phyloP scores from a whole-genome alignment of 1,284 basidiomycete species.

The Chondrostereum purpureum region DNA sequence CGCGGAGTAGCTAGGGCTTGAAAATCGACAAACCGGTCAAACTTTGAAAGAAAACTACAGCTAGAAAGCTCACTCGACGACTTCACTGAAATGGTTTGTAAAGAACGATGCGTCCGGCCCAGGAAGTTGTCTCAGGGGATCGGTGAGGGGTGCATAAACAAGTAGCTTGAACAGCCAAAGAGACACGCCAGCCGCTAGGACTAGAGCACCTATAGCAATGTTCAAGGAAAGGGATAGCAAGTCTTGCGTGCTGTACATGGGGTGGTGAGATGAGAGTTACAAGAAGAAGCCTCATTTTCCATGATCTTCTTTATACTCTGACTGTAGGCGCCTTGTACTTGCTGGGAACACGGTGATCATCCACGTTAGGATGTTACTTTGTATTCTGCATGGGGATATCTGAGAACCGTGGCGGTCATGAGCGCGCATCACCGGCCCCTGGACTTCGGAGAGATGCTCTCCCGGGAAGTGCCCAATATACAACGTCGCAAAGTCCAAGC shows the following conservation, averaged over 20 bases:
- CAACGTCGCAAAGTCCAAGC: too few species aligned
- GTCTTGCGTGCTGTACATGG: neutral
- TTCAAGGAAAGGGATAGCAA: neutral
- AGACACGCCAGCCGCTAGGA: slow-evolving; percentile 27
- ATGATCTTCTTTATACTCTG: neutral
- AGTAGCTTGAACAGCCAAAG: slow-evolving; percentile 36
- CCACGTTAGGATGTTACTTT: neutral
- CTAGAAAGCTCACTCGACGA: slow-evolving; percentile 34
- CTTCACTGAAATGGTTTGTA: slow-evolving; percentile 34
- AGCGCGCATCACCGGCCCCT: too few species aligned
- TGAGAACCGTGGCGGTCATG: too few species aligned
- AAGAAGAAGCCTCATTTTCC: neutral
- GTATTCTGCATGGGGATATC: neutral
- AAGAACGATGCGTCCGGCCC: slow-evolving; percentile 36
- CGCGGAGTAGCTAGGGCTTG: slow-evolving; percentile 30
- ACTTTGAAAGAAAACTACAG: neutral
- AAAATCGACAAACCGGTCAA: neutral
- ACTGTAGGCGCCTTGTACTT: neutral
- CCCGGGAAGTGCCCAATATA: too few species aligned
- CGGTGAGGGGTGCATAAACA: slow-evolving; percentile 34
- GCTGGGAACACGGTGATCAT: neutral
- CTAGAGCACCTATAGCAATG: slow-evolving; percentile 18
- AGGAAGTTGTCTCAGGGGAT: slow-evolving; percentile 40
- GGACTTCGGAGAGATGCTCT: too few species aligned
- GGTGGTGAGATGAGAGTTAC: neutral